Percentiles rank a stretch among this genome's conserved stretches.
Evolutionary conservation across 2,329 filamentous ascomycete genomes (phyloP).

Genomic region (Chaetomiaceae sp.): DNA sequence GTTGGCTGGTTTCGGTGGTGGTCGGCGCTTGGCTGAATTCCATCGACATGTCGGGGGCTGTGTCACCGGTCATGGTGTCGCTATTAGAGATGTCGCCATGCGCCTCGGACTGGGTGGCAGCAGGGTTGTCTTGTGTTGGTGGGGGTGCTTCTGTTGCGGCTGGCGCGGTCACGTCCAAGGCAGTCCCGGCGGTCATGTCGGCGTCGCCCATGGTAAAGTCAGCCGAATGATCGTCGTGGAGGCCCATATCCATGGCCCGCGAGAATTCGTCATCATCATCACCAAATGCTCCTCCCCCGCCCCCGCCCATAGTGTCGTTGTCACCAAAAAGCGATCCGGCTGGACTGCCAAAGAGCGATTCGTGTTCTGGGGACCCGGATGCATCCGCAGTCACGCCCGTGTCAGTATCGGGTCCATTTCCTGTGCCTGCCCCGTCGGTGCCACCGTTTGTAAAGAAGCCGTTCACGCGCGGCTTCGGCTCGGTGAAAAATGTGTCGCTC

Average conservation of each 20-base stretch:
- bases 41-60: slow-evolving; percentile 9
- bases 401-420: slow-evolving; percentile 24
- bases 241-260: slow-evolving; percentile 59
- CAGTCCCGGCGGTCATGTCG: slow-evolving; percentile 8
- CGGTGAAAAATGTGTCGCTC: slow-evolving; percentile 69
- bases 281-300: slow-evolving; percentile 55
- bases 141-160: slow-evolving; percentile 7
- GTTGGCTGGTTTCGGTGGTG: slow-evolving; percentile 6
- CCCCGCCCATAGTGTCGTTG: slow-evolving; percentile 49
- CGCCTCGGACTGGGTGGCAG: neutral
- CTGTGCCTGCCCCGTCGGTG: slow-evolving; percentile 28
- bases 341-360: slow-evolving; percentile 77
- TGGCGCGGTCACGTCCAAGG: neutral
- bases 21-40: slow-evolving; percentile 11
- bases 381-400: slow-evolving; percentile 26
- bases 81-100: slow-evolving; percentile 8
- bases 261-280: slow-evolving; percentile 83
- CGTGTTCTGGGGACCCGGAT: slow-evolving; percentile 57
- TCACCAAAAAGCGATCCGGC: slow-evolving; percentile 87
- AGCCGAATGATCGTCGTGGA: slow-evolving; percentile 36
- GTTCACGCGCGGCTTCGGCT: slow-evolving; percentile 55
- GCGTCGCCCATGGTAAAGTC: slow-evolving; percentile 33
- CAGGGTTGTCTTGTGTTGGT: slow-evolving; percentile 10
- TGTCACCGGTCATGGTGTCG: slow-evolving; percentile 13
- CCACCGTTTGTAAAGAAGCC: slow-evolving; percentile 41